Evolutionary conservation across 1,139 yeast genomes (phyloP).

Genomic region (Zygosaccharomyces sapae): DNA sequence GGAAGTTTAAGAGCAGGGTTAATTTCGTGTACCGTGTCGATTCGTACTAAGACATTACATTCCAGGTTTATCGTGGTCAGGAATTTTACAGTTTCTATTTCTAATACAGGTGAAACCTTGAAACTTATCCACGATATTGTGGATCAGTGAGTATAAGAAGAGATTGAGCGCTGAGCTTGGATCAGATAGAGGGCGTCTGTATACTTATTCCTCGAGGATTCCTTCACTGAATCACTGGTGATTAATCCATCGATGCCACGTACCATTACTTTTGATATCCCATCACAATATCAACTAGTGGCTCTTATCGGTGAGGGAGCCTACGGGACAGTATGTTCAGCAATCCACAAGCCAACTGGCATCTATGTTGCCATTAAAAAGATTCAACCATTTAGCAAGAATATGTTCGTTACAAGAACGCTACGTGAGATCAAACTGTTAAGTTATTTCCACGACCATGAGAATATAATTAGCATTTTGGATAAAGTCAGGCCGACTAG

Average conservation of each 20-base stretch:
- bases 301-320: constrained; percentile 96
- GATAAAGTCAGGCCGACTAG: constrained; percentile 78
- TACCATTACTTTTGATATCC: constrained; percentile 75
- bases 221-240: too few relatives aligned
- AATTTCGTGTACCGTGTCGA: constrained; percentile 2
- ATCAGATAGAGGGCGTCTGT: too few relatives aligned
- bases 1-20: not conserved
- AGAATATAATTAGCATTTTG: constrained; percentile 87
- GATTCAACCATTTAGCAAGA: constrained; percentile 83
- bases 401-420: constrained; percentile 83
- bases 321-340: constrained; percentile 92
- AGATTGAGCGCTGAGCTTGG: constrained; percentile 1
- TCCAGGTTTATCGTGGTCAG: not conserved
- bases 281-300: constrained; percentile 77
- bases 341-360: constrained; percentile 70
- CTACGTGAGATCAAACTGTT: constrained; percentile 81
- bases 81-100: constrained; percentile 5
- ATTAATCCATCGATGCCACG: constrained; percentile 33
- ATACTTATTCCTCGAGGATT: too few relatives aligned
- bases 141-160: constrained; percentile 6
- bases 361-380: constrained; percentile 87
- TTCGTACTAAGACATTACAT: constrained; percentile 6
- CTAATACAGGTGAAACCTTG: constrained; percentile 3
- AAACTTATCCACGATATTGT: not conserved
- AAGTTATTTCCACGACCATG: constrained; percentile 84